Evolutionary conservation across 2,329 filamentous ascomycete species (phyloP).

Genomic region (Epichloe sibirici): DNA sequence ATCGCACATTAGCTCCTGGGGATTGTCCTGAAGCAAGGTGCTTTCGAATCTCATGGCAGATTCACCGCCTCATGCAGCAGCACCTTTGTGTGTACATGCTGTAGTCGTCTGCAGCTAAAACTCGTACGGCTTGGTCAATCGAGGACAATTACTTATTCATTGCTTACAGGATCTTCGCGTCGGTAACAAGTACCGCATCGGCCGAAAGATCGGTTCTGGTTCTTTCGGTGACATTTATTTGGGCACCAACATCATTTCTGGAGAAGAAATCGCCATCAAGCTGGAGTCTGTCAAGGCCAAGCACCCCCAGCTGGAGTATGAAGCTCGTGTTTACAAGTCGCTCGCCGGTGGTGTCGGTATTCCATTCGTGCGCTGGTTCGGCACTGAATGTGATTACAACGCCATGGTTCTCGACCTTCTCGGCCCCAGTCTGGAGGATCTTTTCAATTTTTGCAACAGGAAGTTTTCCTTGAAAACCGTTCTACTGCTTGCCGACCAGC

Average conservation of each 20-base stretch:
- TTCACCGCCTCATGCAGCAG: no score
- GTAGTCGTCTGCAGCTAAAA: no score
- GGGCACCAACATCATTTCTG: constrained; percentile 98
- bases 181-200: constrained; percentile 99
- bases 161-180: constrained; percentile 78
- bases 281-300: constrained; percentile 99
- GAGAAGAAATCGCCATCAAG: constrained; percentile 99
- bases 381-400: constrained; percentile 99
- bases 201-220: constrained; percentile 96
- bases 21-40: no score
- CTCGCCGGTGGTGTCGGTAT: constrained; percentile 96
- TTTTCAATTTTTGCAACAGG: constrained; percentile 99
- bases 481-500: constrained; percentile 87
- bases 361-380: constrained; percentile 98
- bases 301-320: constrained; percentile 97
- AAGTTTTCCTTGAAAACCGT: constrained; percentile 99
- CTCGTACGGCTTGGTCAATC: background rate
- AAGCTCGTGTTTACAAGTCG: constrained; percentile 82
- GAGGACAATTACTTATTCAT: background rate
- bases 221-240: constrained; percentile 98
- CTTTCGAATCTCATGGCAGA: no score
- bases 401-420: constrained; percentile 98
- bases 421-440: constrained; percentile 87
- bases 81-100: no score
- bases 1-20: no score